Base-by-base conservation (phyloP, 1,284 basidiomycete species). In the Leccinum cinnamomeum region DNA sequence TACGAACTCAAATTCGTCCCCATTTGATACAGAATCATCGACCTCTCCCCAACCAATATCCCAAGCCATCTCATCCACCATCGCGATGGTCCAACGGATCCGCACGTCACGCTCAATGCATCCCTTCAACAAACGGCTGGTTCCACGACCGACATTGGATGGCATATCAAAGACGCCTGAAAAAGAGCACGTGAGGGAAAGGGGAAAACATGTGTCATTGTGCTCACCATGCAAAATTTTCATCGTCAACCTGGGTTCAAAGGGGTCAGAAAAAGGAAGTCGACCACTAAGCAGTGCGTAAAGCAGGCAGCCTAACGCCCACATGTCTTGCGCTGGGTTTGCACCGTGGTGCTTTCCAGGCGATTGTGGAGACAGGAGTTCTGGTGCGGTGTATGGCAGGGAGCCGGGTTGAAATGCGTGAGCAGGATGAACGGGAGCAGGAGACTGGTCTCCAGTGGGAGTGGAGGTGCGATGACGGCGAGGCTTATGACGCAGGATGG, bases 241-340 rank as follows among this genome's bases (percentile, higher is more conserved):
- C 84, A 94, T 89, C 65, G 93, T 90, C 64, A 97, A 76, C 54
- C 95, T 80, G 1, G 94, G 94, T 73, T 97, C 95, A 71, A 93
- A 98, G 0, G 89, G 79, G 75, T 98, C 95, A 33, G 74, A 78
- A 73, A 97, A 97, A 0, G 95, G 95, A 3, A 97, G 79, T 33
- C 82, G 80, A 2, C 93, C 94, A 0, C 88, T 89, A 33, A 97
- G 81, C 3, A 97, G 81, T 4, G 90, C 87, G 70, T 94, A 93
- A 0, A 97, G 84, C 68, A 97, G 84, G 58, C 95, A 88, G 0
- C 95, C 95, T 2, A 97, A 77, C 0, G 95, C 95, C 95, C 95
- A 98, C 37, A 97, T 88, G 68, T 98, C 95, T 72, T 94, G 92
- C 0, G 90, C 85, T n/a, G 89, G 86, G 69, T 85, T 75, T 6